phyloP scores from a whole-genome alignment of 371 early-diverging fungal species.

The Phascolomyces articulosus region DNA sequence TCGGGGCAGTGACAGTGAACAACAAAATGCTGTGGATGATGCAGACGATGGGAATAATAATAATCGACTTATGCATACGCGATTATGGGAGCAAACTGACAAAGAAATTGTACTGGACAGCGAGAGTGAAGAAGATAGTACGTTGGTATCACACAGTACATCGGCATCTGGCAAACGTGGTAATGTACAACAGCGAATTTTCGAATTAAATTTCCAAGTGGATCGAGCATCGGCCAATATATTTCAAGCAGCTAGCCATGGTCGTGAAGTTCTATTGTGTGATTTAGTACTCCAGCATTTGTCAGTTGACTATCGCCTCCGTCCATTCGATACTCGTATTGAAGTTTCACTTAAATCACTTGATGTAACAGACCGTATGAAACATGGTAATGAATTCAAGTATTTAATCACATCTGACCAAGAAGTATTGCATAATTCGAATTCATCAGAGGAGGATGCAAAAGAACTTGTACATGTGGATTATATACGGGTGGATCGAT shows the following conservation, averaged over 20 bases:
- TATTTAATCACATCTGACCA: conserved; percentile 69
- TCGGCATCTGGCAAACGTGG: conserved; percentile 5
- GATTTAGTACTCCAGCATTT: conserved; percentile 77
- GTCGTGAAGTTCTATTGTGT: conserved; percentile 61
- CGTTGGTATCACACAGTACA: neutral
- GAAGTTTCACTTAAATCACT: conserved; percentile 75
- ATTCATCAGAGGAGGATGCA: conserved; percentile 9
- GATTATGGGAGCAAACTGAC: conserved; percentile 29
- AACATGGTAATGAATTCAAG: conserved; percentile 64
- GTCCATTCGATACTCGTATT: conserved; percentile 77
- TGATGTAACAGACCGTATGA: conserved; percentile 77
- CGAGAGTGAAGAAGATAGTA: conserved; percentile 35
- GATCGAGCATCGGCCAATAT: conserved; percentile 73
- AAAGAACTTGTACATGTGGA: conserved; percentile 73
- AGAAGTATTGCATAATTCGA: conserved; percentile 15
- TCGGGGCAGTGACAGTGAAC: neutral
- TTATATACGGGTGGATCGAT: conserved; percentile 72
- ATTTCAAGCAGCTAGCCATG: conserved; percentile 38
- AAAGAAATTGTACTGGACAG: conserved; percentile 33
- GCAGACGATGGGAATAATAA: neutral
- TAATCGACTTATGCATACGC: conserved; percentile 31
- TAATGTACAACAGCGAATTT: conserved; percentile 44
- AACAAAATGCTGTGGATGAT: neutral
- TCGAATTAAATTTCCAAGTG: conserved; percentile 76
- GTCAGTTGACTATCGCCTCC: conserved; percentile 66